Conservation (phyloP, 2,329 filamentous ascomycete species). For the Claviceps sp. region DNA sequence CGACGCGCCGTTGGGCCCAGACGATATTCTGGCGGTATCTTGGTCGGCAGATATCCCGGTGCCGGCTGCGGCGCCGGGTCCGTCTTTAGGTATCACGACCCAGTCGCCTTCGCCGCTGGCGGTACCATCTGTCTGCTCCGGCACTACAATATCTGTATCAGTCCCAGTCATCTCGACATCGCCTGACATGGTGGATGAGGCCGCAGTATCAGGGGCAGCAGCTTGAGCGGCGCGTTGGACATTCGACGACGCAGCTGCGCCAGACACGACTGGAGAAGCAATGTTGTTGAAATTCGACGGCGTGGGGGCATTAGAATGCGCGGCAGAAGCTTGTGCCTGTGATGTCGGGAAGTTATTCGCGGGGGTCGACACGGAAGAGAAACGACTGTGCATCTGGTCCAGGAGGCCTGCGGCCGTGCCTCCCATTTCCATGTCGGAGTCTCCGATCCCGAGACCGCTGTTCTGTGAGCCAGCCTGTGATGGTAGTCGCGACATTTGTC, state of each 20-base stretch:
- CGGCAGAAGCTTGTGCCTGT: conserved; percentile 42
- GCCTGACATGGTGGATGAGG: conserved; percentile 8
- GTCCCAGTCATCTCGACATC: conserved; percentile 42
- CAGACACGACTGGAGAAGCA: conserved; percentile 28
- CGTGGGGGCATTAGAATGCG: conserved; percentile 43
- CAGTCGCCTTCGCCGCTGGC: conserved; percentile 57
- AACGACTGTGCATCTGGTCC: conserved; percentile 53
- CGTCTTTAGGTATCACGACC: conserved; percentile 60
- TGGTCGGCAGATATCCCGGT: conserved; percentile 24
- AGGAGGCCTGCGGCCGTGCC: conserved; percentile 50
- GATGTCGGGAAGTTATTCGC: conserved; percentile 47
- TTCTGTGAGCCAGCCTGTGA: conserved; percentile 43
- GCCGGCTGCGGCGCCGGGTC: conserved; percentile 7
- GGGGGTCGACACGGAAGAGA: conserved; percentile 47
- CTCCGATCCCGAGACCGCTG: conserved; percentile 42
- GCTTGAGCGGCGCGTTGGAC: conserved; percentile 3
- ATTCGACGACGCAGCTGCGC: not conserved
- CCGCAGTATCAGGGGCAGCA: not conserved
- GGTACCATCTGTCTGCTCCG: conserved; percentile 26
- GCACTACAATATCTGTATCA: conserved; percentile 21
- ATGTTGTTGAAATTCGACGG: conserved; percentile 33
- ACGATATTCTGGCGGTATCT: conserved; percentile 8
- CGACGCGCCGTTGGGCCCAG: not conserved
- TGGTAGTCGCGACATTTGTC: conserved; percentile 36
- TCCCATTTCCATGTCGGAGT: conserved; percentile 51